Conservation (phyloP, 768 basidiomycete species). For the Pleurotus pulmonarius region DNA sequence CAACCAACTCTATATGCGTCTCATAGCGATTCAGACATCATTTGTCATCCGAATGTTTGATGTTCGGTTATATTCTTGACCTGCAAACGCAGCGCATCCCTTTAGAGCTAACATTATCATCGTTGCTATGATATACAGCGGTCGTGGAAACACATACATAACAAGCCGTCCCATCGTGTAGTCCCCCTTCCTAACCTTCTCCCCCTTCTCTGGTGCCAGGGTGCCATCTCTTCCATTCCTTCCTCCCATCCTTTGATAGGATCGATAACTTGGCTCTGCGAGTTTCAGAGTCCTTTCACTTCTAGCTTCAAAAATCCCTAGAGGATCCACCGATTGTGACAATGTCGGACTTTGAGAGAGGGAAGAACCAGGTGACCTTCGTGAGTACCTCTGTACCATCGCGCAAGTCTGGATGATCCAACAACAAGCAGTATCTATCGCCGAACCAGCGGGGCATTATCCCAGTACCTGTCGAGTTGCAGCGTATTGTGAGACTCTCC, state of each 20-base stretch:
- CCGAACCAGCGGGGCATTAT: conserved; percentile 21
- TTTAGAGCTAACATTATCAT: neutral
- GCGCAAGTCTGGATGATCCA: too few relatives aligned
- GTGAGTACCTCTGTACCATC: conserved; percentile 9
- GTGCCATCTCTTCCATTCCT: conserved; percentile 11
- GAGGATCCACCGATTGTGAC: conserved; percentile 5
- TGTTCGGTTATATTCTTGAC: too few relatives aligned
- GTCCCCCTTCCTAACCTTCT: conserved; percentile 7
- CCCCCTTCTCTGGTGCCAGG: conserved; percentile 9
- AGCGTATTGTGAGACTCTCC: conserved; percentile 26
- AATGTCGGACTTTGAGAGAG: conserved; percentile 11
- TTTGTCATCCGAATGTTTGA: too few relatives aligned
- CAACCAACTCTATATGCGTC: neutral
- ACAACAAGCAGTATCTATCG: conserved; percentile 30
- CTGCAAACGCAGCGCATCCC: neutral
- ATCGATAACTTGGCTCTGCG: conserved; percentile 17
- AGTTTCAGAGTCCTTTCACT: conserved; percentile 10
- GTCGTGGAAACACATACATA: neutral
- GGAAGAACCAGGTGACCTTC: conserved; percentile 3
- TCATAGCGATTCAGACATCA: neutral
- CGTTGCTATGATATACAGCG: neutral
- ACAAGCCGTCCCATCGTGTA: neutral
- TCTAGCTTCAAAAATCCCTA: neutral
- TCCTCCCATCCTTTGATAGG: conserved; percentile 17
- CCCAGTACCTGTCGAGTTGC: conserved; percentile 32